phyloP scores from a whole-genome alignment of 2,329 filamentous ascomycete species.

The Colletotrichum aenigma region DNA sequence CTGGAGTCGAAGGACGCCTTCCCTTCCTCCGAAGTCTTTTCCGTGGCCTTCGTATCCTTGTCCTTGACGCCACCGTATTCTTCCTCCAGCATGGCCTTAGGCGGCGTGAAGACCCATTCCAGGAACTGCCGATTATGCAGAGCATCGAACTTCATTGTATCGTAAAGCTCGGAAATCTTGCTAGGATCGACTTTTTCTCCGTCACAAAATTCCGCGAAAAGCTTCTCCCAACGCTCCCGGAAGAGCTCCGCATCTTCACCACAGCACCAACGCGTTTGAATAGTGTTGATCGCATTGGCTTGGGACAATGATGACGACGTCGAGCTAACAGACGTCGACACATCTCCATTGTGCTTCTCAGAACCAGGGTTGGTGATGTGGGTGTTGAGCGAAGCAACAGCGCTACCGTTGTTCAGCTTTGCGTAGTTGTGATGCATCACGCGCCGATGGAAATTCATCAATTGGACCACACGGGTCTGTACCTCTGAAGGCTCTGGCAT shows the following conservation, averaged over 20 bases:
- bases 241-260: slow-evolving; percentile 95
- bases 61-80: slow-evolving; percentile 56
- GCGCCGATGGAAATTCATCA: slow-evolving; percentile 96
- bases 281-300: slow-evolving; percentile 66
- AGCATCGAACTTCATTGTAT: slow-evolving; percentile 99
- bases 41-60: slow-evolving; percentile 30
- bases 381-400: slow-evolving; percentile 66
- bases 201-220: slow-evolving; percentile 96
- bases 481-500: slow-evolving; percentile 95
- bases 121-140: slow-evolving; percentile 95
- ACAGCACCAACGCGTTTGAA: slow-evolving; percentile 94
- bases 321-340: slow-evolving; percentile 40
- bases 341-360: slow-evolving; percentile 48
- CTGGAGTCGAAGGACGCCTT: slow-evolving; percentile 40
- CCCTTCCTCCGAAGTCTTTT: slow-evolving; percentile 45
- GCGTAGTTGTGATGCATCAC: slow-evolving; percentile 95
- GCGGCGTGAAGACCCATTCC: slow-evolving; percentile 96
- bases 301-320: slow-evolving; percentile 60
- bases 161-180: slow-evolving; percentile 97
- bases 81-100: slow-evolving; percentile 77
- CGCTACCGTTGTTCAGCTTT: slow-evolving; percentile 70
- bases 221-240: slow-evolving; percentile 96
- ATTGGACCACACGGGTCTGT: slow-evolving; percentile 85
- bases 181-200: slow-evolving; percentile 97
- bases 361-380: slow-evolving; percentile 56